Percentiles rank a stretch among this genome's conserved stretches.
phyloP scores from a whole-genome alignment of 352 stramenopile genomes.

The Phytophthora citrophthora region DNA sequence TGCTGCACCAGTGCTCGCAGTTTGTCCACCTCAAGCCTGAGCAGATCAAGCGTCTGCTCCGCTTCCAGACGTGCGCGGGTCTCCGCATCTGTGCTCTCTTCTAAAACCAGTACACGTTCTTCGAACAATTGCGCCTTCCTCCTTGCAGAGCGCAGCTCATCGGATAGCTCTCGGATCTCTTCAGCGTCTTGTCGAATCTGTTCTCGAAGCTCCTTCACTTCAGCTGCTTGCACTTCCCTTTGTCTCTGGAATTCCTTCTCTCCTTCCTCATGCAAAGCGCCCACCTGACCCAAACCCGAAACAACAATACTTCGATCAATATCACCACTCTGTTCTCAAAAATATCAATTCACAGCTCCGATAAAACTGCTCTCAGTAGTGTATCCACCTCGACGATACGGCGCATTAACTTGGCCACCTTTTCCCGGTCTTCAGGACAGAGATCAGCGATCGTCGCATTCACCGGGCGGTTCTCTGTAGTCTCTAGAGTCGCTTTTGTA shows the following conservation, averaged over 20 bases:
- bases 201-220: slow-evolving; percentile 59
- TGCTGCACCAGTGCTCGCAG: slow-evolving; percentile 55
- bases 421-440: slow-evolving; percentile 77
- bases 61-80: slow-evolving; percentile 53
- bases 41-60: slow-evolving; percentile 71
- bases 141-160: slow-evolving; percentile 49
- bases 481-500: slow-evolving; percentile 60
- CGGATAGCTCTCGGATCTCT: slow-evolving; percentile 63
- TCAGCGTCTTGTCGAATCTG: slow-evolving; percentile 48
- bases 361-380: slow-evolving; percentile 1
- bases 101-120: slow-evolving; percentile 60
- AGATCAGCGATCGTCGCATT: slow-evolving; percentile 71
- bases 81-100: slow-evolving; percentile 68
- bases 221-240: slow-evolving; percentile 39
- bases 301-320: slow-evolving; percentile 8
- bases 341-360: background rate
- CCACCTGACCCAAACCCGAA: slow-evolving; percentile 32
- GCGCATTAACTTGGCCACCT: slow-evolving; percentile 79
- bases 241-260: slow-evolving; percentile 58
- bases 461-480: slow-evolving; percentile 8
- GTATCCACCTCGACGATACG: slow-evolving; percentile 70
- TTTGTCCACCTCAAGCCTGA: slow-evolving; percentile 77
- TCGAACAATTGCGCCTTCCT: slow-evolving; percentile 40
- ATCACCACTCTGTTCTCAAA: background rate
- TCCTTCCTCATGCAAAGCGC: slow-evolving; percentile 61